Evolutionary conservation across 805 yeast species (phyloP), one percentile per base, ranked within the genome.

Genomic region (Lipomyces chichibuensis): DNA sequence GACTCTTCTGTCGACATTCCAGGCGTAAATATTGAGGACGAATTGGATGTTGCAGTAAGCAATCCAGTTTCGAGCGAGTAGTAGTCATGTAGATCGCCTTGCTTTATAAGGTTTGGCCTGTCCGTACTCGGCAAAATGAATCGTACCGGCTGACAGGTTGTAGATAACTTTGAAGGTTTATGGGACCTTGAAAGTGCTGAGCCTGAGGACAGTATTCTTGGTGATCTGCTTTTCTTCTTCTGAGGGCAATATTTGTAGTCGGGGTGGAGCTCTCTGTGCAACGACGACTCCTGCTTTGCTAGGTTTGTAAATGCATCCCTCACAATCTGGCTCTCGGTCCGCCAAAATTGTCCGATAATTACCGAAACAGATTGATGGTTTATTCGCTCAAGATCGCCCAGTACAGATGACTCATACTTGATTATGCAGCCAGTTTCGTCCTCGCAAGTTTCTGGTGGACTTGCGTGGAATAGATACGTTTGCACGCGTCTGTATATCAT

Each of bases 401-500:
- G 35, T 25, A 29, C n/a, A 2, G 55, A 25, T n/a, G 49, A 57
- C 17, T 35, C 56, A 52, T 17, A 7, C 62, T 20, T 57, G 23
- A 33, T 9, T 3, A 52, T 25, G 27, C 53, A 11, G 13, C 33
- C n/a, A 17, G 2, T 52, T 29, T 25, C 29, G 55, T 52, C 55
- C 17, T 52, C 55, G 6, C 27, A 25, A 13, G 8, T 52, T 52
- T 25, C 55, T 25, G 62, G 55, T 4, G 53, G 35, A 55, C 70
- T 73, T 62, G 65, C 64, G 55, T 74, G 69, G 49, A 73, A 66
- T 17, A 76, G 75, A 56, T 76, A 73, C 20, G 82, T 79, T 78
- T 82, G 80, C 5, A 80, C 71, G 25, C 80, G 75, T 60, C 85
- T 76, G 70, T 83, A 83, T 9, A 83, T 75, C 85, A 83, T 82